Percentiles rank a stretch among this genome's conserved stretches.
Conservation (phyloP, 1,284 basidiomycete species). For the Meira nashicola region DNA sequence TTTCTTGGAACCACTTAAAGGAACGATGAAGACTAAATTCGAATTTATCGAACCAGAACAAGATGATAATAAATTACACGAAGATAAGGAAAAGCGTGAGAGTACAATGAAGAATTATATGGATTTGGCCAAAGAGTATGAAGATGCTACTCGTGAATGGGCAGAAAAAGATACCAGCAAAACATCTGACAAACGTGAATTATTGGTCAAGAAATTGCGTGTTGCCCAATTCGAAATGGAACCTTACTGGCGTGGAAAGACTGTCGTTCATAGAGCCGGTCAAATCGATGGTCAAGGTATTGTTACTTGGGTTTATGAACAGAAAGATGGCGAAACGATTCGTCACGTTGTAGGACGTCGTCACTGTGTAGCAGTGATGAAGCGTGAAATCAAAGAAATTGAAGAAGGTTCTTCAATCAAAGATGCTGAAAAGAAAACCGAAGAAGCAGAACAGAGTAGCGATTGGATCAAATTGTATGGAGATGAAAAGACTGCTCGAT, state of each 20-base stretch:
- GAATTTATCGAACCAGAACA: slow-evolving; percentile 31
- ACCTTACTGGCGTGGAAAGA: slow-evolving; percentile 47
- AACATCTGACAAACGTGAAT: slow-evolving; percentile 26
- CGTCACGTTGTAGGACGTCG: slow-evolving; percentile 43
- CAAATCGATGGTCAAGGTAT: slow-evolving; percentile 49
- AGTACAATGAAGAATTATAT: slow-evolving; percentile 41
- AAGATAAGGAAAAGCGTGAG: slow-evolving; percentile 45
- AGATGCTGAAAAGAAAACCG: slow-evolving; percentile 17
- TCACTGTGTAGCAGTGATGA: slow-evolving; percentile 28
- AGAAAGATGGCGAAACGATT: slow-evolving; percentile 36
- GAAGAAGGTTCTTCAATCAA: slow-evolving; percentile 22
- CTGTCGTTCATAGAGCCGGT: slow-evolving; percentile 51
- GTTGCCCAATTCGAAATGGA: slow-evolving; percentile 51
- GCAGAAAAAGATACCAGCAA: slow-evolving; percentile 16
- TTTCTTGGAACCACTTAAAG: slow-evolving; percentile 30
- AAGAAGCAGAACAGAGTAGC: slow-evolving; percentile 13
- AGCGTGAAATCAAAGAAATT: slow-evolving; percentile 41
- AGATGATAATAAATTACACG: slow-evolving; percentile 50
- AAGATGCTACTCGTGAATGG: slow-evolving; percentile 50
- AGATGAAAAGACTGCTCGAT: slow-evolving; percentile 15
- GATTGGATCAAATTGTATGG: slow-evolving; percentile 25
- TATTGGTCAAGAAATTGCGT: slow-evolving; percentile 49
- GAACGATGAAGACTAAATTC: slow-evolving; percentile 28
- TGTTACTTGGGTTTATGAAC: slow-evolving; percentile 47
- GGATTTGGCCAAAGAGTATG: slow-evolving; percentile 43